Conservation (phyloP, 371 early-diverging fungal species). For the Fennellomyces sp. region DNA sequence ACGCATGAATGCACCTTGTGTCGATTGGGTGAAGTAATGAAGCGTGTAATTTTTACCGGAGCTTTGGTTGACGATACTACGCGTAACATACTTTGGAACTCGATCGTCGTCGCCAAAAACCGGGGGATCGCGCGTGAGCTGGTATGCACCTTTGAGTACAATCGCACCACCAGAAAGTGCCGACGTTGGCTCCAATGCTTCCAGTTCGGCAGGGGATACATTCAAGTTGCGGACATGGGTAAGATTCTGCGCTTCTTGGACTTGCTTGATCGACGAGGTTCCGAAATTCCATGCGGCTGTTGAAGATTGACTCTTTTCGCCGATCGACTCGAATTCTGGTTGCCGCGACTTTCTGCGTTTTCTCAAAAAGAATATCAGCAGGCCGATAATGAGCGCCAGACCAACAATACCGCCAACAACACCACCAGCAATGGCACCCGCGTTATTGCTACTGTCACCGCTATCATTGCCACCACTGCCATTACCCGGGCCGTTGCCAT, state of each 20-base stretch:
- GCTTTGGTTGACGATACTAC: constrained; percentile 1
- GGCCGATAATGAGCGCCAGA: constrained; percentile 5
- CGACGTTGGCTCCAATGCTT: not conserved
- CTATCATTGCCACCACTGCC: not conserved
- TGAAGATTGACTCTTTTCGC: not conserved
- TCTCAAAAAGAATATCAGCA: constrained; percentile 10
- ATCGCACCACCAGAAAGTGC: not conserved
- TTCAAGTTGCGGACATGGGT: not conserved
- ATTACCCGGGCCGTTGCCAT: not conserved
- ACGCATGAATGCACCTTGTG: constrained; percentile 9
- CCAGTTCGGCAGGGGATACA: not conserved
- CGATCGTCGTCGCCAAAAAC: not conserved
- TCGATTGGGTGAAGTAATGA: constrained; percentile 11
- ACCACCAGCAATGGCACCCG: constrained; percentile 24
- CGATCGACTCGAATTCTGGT: not conserved
- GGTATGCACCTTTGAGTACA: not conserved
- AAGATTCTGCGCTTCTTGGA: not conserved
- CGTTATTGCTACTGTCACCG: not conserved
- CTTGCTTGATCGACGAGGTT: not conserved
- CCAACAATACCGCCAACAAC: constrained; percentile 24
- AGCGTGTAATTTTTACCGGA: constrained; percentile 6
- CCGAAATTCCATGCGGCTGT: not conserved
- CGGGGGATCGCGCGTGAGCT: not conserved
- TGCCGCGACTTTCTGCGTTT: constrained; percentile 8
- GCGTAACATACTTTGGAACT: constrained; percentile 4